Evolutionary conservation across 202 grass and related monocot genomes (phyloP).

Genomic region (Carex arenaria): DNA sequence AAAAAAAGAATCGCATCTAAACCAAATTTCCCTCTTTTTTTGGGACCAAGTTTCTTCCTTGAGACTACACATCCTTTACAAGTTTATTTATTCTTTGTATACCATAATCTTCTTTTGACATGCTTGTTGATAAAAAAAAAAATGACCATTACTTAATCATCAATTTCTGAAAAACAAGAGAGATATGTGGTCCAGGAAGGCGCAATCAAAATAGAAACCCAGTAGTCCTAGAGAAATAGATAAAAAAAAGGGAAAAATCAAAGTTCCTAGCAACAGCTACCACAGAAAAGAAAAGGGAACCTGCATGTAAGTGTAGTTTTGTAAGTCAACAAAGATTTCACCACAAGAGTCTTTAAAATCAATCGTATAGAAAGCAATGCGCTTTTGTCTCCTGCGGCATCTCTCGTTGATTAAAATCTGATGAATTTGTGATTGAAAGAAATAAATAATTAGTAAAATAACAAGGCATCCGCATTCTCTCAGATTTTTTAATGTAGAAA

Average conservation of each 20-base stretch:
- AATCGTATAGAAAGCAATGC: slow-evolving; percentile 73
- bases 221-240: not conserved
- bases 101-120: not conserved
- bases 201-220: not conserved
- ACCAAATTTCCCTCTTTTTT: not conserved
- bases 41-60: not conserved
- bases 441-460: no score
- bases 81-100: not conserved
- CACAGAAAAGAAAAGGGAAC: slow-evolving; percentile 31
- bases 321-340: slow-evolving; percentile 94
- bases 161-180: not conserved
- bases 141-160: not conserved
- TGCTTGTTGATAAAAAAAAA: not conserved
- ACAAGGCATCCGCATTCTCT: no score
- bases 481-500: no score
- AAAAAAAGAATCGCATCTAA: not conserved
- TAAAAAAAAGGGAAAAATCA: not conserved
- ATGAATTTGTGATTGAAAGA: not conserved
- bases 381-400: slow-evolving; percentile 79
- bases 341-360: slow-evolving; percentile 92
- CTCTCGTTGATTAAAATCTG: slow-evolving; percentile 70
- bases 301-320: slow-evolving; percentile 76
- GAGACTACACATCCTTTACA: not conserved
- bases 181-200: not conserved
- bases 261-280: not conserved